Base-by-base conservation (phyloP, 805 yeast species). In the Spathaspora sp. region DNA sequence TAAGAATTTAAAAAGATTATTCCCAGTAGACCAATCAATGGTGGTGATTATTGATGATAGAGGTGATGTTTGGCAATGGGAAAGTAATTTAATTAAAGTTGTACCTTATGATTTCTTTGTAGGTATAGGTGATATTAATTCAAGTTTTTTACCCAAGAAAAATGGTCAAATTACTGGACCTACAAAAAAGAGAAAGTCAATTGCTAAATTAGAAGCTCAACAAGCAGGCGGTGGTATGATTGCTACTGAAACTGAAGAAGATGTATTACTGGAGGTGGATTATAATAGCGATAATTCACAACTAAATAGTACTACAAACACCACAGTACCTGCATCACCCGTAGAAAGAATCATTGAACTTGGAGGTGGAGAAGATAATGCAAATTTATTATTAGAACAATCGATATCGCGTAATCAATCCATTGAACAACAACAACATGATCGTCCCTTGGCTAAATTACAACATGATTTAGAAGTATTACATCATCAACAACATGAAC, bases 21-120 rank as follows among this genome's bases (percentile, higher is more conserved):
- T 94, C 61, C 99, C 99, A 0, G 96, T 93, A 2, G 97, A 93
- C 58, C 96, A 96, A 20, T 86, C 96, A 16, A 87, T 94, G 96
- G 99, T 94, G 31, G 94, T 89, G 2, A 86, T 94, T 45, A 94
- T 94, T 53, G 99, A 94, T 67, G 99, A 94, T 67, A 80, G 99
- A 65, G 99, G 97, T 2, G 99, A 94, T 67, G 99, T 94, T 18
- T 94, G 99, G 99, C 89, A 88, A 62, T 94, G 99, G 99, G 88
- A 90, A 58, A 84, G 87, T 11, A 92, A 94, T 64, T 72, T 94
- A 59, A 83, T 94, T 52, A 89, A 93, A 68, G 98, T 93, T 5
- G 87, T 91, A 1, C 99, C 99, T 0, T 94, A 90, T 66, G 96
- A 89, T 65, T 94, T 94, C 61, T 94, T 94, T 61, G 96, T 92